phyloP scores from a whole-genome alignment of 164 flowering plant species.

The Magnolia officinalis region DNA sequence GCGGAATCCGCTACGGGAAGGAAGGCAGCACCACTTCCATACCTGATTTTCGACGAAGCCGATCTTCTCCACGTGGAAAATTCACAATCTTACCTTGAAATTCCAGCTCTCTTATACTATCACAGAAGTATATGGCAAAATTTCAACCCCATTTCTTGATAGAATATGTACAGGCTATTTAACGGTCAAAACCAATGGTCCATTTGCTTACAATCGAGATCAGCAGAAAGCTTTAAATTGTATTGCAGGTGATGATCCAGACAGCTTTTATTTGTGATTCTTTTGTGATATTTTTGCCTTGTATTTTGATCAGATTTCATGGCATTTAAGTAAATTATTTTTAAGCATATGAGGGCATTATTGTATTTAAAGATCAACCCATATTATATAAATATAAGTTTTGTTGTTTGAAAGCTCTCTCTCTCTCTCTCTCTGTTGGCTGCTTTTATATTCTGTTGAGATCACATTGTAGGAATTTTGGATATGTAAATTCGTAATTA shows the following conservation, averaged over 20 bases:
- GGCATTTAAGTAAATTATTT: background rate
- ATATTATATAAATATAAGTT: too few relatives aligned
- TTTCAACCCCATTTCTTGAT: background rate
- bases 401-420: too few relatives aligned
- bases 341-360: background rate
- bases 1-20: slow-evolving; percentile 24
- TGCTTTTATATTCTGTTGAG: too few relatives aligned
- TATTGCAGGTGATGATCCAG: slow-evolving; percentile 2
- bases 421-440: too few relatives aligned
- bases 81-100: slow-evolving; percentile 43
- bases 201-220: background rate
- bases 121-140: background rate
- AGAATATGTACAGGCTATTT: background rate
- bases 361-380: background rate
- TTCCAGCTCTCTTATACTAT: background rate
- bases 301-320: background rate
- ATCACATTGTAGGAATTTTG: too few relatives aligned
- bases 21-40: slow-evolving; percentile 41
- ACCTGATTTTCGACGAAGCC: slow-evolving; percentile 54
- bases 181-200: background rate
- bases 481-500: too few relatives aligned
- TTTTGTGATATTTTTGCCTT: background rate
- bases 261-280: background rate
- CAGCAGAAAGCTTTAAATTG: background rate
- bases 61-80: slow-evolving; percentile 69